A percentile compares a stretch with the other conserved stretches of the same genome.
Evolutionary conservation across 192 early-diverging fungal species (phyloP).

Genomic region (Coemansia sp.): DNA sequence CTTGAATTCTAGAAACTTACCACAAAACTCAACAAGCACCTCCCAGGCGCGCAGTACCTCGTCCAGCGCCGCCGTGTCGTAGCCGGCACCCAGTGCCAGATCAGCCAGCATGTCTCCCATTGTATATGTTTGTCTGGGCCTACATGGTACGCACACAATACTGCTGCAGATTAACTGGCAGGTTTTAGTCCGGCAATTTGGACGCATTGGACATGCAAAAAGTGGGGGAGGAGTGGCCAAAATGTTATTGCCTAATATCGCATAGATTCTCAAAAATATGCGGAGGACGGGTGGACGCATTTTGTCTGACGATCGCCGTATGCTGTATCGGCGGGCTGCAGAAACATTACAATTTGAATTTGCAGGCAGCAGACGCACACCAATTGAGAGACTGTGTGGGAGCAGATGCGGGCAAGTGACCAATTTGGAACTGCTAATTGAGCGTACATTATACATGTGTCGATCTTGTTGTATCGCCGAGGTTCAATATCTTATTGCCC

Average conservation of each 20-base stretch:
- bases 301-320: slow-evolving; percentile 1
- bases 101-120: slow-evolving; percentile 11
- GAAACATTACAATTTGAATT: neutral
- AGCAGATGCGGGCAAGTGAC: slow-evolving; percentile 3
- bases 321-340: neutral
- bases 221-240: neutral
- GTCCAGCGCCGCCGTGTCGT: neutral
- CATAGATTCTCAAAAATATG: neutral
- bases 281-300: neutral
- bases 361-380: slow-evolving; percentile 1
- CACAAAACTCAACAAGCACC: neutral
- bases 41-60: slow-evolving; percentile 6
- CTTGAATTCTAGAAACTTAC: slow-evolving; percentile 9
- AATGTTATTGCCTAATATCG: neutral
- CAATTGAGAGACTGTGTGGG: neutral
- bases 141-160: neutral
- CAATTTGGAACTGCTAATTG: neutral
- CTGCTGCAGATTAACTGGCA: neutral
- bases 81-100: neutral
- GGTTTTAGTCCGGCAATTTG: neutral
- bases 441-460: neutral
- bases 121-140: neutral
- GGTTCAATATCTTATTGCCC: too few relatives aligned
- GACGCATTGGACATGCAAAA: neutral
- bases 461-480: too few relatives aligned